These are phyloP conservation scores for Pyrenophora seminiperda DNA, from an alignment of 2,329 filamentous ascomycete species.

Conservation along the genomic window DNA sequence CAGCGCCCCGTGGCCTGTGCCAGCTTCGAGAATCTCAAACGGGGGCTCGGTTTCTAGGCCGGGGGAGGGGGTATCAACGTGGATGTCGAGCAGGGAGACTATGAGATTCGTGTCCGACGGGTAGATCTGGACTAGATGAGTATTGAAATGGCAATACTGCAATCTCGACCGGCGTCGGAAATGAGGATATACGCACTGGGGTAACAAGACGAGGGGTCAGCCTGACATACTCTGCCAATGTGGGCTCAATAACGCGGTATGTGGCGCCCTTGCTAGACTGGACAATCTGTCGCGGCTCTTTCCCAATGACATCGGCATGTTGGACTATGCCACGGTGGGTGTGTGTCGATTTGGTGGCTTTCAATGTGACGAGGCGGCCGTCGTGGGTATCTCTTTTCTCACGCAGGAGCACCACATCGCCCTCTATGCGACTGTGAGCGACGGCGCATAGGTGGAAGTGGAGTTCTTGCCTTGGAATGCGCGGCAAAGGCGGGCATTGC, in stretches of 20 bases:
- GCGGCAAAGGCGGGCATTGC: slow-evolving; percentile 22
- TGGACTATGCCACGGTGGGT: slow-evolving; percentile 57
- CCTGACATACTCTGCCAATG: slow-evolving; percentile 74
- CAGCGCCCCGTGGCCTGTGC: slow-evolving; percentile 81
- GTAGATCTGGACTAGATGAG: slow-evolving; percentile 63
- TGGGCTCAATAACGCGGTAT: slow-evolving; percentile 67
- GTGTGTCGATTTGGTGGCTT: slow-evolving; percentile 38
- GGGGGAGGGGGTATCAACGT: slow-evolving; percentile 55
- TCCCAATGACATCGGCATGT: slow-evolving; percentile 68
- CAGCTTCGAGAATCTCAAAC: slow-evolving; percentile 80
- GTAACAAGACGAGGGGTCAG: slow-evolving; percentile 73
- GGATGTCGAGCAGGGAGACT: slow-evolving; percentile 75
- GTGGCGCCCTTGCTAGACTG: slow-evolving; percentile 58
- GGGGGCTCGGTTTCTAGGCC: slow-evolving; percentile 49
- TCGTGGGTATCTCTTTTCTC: slow-evolving; percentile 46
- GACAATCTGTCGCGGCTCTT: slow-evolving; percentile 63
- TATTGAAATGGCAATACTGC: not conserved
- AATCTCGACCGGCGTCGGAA: not conserved
- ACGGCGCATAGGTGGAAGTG: not conserved
- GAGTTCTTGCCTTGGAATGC: slow-evolving; percentile 38
- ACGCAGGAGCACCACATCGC: slow-evolving; percentile 51
- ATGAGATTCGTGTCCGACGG: slow-evolving; percentile 76
- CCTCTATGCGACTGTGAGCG: slow-evolving; percentile 36
- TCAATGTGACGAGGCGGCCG: slow-evolving; percentile 50
- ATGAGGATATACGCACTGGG: slow-evolving; percentile 59